Base-by-base conservation (phyloP, 768 basidiomycete species). In the Tulasnella sp. region DNA sequence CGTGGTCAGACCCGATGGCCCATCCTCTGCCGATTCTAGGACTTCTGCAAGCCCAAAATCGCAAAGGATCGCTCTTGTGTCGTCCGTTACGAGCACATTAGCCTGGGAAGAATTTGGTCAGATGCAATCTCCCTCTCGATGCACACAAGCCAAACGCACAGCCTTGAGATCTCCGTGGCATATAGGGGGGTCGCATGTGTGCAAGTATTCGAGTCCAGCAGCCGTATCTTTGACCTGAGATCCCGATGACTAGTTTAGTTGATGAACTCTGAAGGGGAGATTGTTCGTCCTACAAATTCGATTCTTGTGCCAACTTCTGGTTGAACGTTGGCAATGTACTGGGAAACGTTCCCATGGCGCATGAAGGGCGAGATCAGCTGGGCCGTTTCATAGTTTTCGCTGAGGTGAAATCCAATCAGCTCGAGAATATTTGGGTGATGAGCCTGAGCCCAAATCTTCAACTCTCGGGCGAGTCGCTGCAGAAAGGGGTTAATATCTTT, bases 351-450 rank as follows among this genome's bases (percentile, higher is more conserved):
- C 16, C 75, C 75, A 19, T 48, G 36, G 34, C 42, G 75, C 75
- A 75, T 34, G 27, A 21, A 75, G 24, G 75, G 40, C 34, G 75
- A 75, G 21, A 75, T 36, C n/a, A 75, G 8, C 44, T 48, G 39
- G 9, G 75, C 75, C 24, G 38, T 56, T n/a, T 75, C 75, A 21
- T 48, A 56, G 44, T 75, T 75, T 21, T 75, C 75, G 52, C 75
- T 75, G 19, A 75, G 75, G 44, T 75, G 27, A 34, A 75, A 77
- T 14, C 76, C 76, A 19, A 77, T 52, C 24, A 77, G 58, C 48
- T 46, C 48, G 27, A 77, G 76, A 24, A 77, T 77, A 44, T 77
- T 77, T 34, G 52, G 36, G 24, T 77, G 76, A 34, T 16, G 56
- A 40, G 58, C 48, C 56, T 71, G 48, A 12, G 48, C 34, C 76